Base-by-base conservation (phyloP, 129 eudicot species). In the Pulicaria dysenterica region DNA sequence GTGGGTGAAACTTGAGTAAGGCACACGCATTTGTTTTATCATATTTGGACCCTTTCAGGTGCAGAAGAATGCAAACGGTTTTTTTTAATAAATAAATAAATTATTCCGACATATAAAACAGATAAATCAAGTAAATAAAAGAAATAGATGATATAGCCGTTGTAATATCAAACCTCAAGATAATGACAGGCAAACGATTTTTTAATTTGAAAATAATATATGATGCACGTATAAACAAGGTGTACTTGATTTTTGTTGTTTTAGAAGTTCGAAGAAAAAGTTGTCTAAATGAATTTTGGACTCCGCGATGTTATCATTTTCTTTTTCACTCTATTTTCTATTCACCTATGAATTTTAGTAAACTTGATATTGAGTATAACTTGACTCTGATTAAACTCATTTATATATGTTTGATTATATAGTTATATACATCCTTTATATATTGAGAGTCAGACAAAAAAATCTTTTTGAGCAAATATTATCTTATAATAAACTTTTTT, bases 11-110 rank as follows among this genome's bases (percentile, higher is more conserved):
- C 8, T 16, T 7, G 36, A 31, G 77, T 61, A 62, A 66, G 38
- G 51, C 47, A 11, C 77, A 78, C 67, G 77, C 77, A 62, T 62
- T 34, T 70, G 77, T 78, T 51, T 78, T 70, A 77, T 70, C 67
- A 34, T 53, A 13, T 49, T 77, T 58, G 64, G 63, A 42, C 75
- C 58, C 62, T 51, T 59, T 53, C 16, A 66, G 82, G 7, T 36
- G 72, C 64, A 24, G 57, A 69, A 60, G 40, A 17, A 68, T 46
- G 47, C 47, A 77, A 42, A 5, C 34, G 55, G 31, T 4, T 65
- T 45, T 57, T 16, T 17, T 14, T 13, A 7, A 4, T 53, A 39
- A 13, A 45, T 45, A 45, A 5, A 44, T 5, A n/a, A 8, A 34
- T 48, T 47, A 17, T 6, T 47, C 51, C 0, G 6, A 39, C 41